These are phyloP conservation scores for Cetradonia linearis DNA, from an alignment of 495 filamentous ascomycete genomes.

Conservation along the genomic window DNA sequence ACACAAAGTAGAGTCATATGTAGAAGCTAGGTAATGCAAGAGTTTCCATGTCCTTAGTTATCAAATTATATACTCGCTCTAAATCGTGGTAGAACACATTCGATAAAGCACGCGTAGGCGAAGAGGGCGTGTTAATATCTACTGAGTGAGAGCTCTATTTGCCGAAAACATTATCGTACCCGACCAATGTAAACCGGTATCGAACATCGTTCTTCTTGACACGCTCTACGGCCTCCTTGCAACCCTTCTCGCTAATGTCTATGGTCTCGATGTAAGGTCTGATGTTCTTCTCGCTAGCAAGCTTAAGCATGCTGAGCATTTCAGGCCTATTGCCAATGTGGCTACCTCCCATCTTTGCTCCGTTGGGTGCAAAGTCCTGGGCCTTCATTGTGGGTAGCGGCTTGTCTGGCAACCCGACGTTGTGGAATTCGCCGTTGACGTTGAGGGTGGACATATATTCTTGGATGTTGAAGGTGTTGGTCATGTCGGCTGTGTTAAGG, in stretches of 20 bases:
- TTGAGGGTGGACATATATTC: slow-evolving; percentile 71
- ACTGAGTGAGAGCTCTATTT: neutral
- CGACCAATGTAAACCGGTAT: slow-evolving; percentile 56
- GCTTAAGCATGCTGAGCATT: slow-evolving; percentile 71
- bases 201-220: slow-evolving; percentile 62
- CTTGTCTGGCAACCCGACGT: slow-evolving; percentile 74
- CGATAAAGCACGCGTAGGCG: too few relatives aligned
- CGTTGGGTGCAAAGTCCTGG: slow-evolving; percentile 65
- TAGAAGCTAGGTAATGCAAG: too few relatives aligned
- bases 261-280: slow-evolving; percentile 75
- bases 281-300: slow-evolving; percentile 72
- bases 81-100: too few relatives aligned
- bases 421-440: slow-evolving; percentile 74
- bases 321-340: slow-evolving; percentile 75
- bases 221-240: slow-evolving; percentile 54
- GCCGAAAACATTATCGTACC: slow-evolving; percentile 53
- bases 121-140: too few relatives aligned
- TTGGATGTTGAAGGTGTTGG: slow-evolving; percentile 54
- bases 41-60: too few relatives aligned
- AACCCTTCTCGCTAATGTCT: slow-evolving; percentile 56
- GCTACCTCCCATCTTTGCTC: slow-evolving; percentile 68
- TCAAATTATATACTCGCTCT: too few relatives aligned
- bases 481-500: slow-evolving; percentile 62
- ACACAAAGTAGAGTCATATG: too few relatives aligned
- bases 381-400: slow-evolving; percentile 64